phyloP scores from a whole-genome alignment of 352 stramenopile genomes.

The Pythium pyrilobum region DNA sequence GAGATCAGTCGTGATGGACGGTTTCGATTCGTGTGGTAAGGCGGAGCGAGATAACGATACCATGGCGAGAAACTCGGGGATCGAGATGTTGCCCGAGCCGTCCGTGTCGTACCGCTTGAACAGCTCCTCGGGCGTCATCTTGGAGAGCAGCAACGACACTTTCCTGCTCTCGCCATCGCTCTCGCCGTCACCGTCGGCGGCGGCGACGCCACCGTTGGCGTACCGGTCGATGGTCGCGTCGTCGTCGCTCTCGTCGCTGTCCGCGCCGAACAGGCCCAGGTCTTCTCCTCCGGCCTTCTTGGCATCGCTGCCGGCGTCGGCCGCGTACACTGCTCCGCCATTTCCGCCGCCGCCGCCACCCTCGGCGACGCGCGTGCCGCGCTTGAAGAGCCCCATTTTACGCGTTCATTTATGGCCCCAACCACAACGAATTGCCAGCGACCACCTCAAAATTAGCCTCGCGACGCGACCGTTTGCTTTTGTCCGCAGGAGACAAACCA shows the following conservation, averaged over 20 bases:
- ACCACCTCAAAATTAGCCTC: too few relatives aligned
- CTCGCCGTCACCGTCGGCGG: slow-evolving; percentile 22
- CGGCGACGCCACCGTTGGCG: slow-evolving; percentile 24
- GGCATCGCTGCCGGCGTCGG: not conserved
- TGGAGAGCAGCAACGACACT: slow-evolving; percentile 58
- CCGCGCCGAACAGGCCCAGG: slow-evolving; percentile 61
- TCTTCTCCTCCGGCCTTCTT: slow-evolving; percentile 5
- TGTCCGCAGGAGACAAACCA: too few relatives aligned
- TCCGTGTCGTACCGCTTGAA: slow-evolving; percentile 92
- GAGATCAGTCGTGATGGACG: not conserved
- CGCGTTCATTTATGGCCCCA: too few relatives aligned
- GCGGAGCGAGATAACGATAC: slow-evolving; percentile 16
- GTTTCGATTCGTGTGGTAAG: not conserved
- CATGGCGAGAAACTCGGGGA: slow-evolving; percentile 87
- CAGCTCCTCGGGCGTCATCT: slow-evolving; percentile 79
- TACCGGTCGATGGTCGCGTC: slow-evolving; percentile 73
- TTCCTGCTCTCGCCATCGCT: slow-evolving; percentile 48
- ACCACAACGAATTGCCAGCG: too few relatives aligned
- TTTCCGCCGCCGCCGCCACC: slow-evolving; percentile 10
- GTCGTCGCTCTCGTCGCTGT: slow-evolving; percentile 80
- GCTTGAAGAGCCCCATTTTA: slow-evolving; percentile 23
- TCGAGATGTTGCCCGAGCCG: slow-evolving; percentile 86
- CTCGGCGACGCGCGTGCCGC: slow-evolving; percentile 16
- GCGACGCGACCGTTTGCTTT: too few relatives aligned
- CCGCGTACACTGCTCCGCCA: slow-evolving; percentile 1